These are phyloP conservation scores for Fusarium pilosicola DNA, from an alignment of 2,329 filamentous ascomycete species.

Conservation along the genomic window DNA sequence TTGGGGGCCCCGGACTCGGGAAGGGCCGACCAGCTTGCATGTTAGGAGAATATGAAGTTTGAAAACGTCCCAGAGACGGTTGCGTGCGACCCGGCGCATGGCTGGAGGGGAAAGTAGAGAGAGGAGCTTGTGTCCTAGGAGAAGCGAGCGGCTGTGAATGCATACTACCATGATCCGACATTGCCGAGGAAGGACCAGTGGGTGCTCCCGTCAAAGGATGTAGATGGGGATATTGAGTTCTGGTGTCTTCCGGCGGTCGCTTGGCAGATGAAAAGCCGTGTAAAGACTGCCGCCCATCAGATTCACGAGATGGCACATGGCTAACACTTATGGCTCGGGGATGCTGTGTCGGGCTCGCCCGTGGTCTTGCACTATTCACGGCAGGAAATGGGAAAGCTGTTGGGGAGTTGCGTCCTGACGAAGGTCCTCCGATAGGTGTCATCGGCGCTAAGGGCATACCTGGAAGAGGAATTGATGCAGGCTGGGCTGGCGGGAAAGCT, in stretches of 20 bases:
- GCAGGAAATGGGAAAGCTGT: too few species aligned
- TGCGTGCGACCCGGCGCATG: constrained; percentile 30
- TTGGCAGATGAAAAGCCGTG: constrained; percentile 36
- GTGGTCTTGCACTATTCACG: too few species aligned
- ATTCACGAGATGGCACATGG: too few species aligned
- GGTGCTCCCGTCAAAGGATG: constrained; percentile 41
- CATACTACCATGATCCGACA: constrained; percentile 46
- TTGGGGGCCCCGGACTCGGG: background rate
- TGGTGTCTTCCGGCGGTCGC: constrained; percentile 45
- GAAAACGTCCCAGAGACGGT: constrained; percentile 21
- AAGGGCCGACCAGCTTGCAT: constrained; percentile 34
- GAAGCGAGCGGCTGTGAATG: constrained; percentile 48
- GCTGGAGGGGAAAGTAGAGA: constrained; percentile 33
- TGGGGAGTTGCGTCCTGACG: too few species aligned
- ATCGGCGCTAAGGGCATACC: too few species aligned
- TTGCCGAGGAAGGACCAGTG: constrained; percentile 28
- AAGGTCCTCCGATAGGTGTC: too few species aligned
- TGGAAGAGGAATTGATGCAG: too few species aligned
- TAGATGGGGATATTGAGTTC: constrained; percentile 38
- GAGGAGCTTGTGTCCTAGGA: constrained; percentile 40
- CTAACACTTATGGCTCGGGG: too few species aligned
- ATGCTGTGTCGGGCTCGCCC: too few species aligned
- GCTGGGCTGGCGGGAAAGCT: too few species aligned
- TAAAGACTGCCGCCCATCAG: too few species aligned
- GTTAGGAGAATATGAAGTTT: constrained; percentile 34